Conservation (phyloP, 1,139 yeast species). For the Geotrichum phurueaensis region DNA sequence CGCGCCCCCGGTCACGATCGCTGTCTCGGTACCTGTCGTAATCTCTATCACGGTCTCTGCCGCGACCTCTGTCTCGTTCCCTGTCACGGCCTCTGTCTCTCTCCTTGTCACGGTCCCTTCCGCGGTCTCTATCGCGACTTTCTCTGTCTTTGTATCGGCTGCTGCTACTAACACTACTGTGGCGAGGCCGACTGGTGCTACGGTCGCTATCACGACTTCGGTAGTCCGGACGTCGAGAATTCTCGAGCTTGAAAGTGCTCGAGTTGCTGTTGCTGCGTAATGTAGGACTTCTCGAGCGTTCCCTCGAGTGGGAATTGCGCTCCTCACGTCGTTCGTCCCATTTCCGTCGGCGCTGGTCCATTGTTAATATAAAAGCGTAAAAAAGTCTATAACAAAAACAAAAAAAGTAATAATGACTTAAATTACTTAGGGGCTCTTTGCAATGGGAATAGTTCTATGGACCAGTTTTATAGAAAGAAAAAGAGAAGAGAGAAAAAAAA, state of each 20-base stretch:
- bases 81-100: slow-evolving; percentile 8
- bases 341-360: slow-evolving; percentile 13
- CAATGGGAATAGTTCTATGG: background rate
- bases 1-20: slow-evolving; percentile 3
- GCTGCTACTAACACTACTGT: slow-evolving; percentile 3
- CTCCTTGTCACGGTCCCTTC: slow-evolving; percentile 3
- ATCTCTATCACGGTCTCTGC: slow-evolving; percentile 17
- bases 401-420: background rate
- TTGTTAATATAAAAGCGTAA: background rate
- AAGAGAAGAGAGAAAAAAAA: background rate
- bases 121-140: slow-evolving; percentile 5
- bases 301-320: slow-evolving; percentile 4
- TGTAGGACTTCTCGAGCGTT: slow-evolving; percentile 7
- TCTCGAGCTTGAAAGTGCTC: background rate
- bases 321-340: slow-evolving; percentile 17
- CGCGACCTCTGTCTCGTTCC: slow-evolving; percentile 15
- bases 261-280: background rate
- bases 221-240: background rate
- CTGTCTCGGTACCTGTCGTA: slow-evolving; percentile 15
- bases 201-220: slow-evolving; percentile 5
- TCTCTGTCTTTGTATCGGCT: slow-evolving; percentile 10
- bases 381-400: background rate
- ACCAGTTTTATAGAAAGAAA: background rate
- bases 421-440: background rate
- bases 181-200: slow-evolving; percentile 5